Percentiles rank a stretch among this genome's conserved stretches.
phyloP scores from a whole-genome alignment of 192 early-diverging fungal genomes.

The Entomortierella lignicola region DNA sequence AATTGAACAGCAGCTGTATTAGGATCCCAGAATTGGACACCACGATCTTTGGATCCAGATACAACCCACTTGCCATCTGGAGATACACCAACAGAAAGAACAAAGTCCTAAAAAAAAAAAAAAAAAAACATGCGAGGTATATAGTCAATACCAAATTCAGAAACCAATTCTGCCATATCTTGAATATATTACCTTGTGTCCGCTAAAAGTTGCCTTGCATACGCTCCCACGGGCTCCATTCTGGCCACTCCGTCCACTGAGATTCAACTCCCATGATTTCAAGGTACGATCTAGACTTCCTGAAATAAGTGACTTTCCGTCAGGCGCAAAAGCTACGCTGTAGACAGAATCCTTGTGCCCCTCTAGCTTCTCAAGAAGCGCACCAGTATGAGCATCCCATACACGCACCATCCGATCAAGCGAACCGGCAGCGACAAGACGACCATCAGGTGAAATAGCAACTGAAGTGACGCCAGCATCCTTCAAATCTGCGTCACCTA shows the following conservation, averaged over 20 bases:
- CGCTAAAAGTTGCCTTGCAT: constrained; percentile 60
- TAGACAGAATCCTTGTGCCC: constrained; percentile 97
- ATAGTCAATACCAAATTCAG: too few relatives aligned
- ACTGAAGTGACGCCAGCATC: constrained; percentile 97
- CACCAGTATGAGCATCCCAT: constrained; percentile 87
- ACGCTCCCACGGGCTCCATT: constrained; percentile 42
- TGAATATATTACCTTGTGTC: constrained; percentile 62
- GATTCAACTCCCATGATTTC: constrained; percentile 89
- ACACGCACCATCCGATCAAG: constrained; percentile 93
- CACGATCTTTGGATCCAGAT: constrained; percentile 91
- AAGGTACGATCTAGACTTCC: constrained; percentile 93
- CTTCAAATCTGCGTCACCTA: constrained; percentile 83
- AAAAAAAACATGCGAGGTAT: neutral
- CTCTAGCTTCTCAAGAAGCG: constrained; percentile 89
- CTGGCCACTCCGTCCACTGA: constrained; percentile 43
- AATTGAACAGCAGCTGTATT: constrained; percentile 76
- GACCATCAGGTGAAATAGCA: constrained; percentile 90
- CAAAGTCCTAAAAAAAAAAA: constrained; percentile 80
- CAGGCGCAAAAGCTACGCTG: constrained; percentile 93
- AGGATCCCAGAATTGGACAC: constrained; percentile 95
- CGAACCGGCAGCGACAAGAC: constrained; percentile 88
- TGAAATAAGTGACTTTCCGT: constrained; percentile 91
- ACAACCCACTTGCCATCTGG: constrained; percentile 91
- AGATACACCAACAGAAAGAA: constrained; percentile 91
- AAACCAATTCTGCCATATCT: too few relatives aligned